These are phyloP conservation scores for Aspergillus aculeatinus DNA, from an alignment of 2,329 filamentous ascomycete species.

Conservation along the genomic window DNA sequence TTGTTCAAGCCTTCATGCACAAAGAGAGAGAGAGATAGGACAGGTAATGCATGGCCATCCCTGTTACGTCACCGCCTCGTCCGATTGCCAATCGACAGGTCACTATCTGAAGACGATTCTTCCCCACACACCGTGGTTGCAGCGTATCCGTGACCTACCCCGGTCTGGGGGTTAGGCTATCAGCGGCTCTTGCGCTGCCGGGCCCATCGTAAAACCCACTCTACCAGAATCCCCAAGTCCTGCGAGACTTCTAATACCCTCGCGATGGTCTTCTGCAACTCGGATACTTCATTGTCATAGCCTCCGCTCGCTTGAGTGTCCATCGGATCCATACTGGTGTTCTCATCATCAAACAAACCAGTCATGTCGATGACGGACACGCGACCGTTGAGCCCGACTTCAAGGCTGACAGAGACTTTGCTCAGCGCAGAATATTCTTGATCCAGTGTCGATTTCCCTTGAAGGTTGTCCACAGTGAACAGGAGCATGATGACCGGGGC, in stretches of 20 bases:
- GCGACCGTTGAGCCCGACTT: constrained; percentile 43
- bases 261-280: constrained; percentile 37
- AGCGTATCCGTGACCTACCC: neutral
- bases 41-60: neutral
- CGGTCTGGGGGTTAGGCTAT: neutral
- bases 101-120: constrained; percentile 2
- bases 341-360: constrained; percentile 31
- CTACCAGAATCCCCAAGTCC: constrained; percentile 45
- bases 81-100: neutral
- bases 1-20: constrained; percentile 1
- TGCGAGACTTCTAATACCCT: constrained; percentile 45
- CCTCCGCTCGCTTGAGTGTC: constrained; percentile 23
- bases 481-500: constrained; percentile 39
- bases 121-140: constrained; percentile 11
- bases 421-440: constrained; percentile 14
- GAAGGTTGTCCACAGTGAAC: constrained; percentile 28
- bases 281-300: constrained; percentile 18
- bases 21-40: neutral
- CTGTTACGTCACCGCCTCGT: constrained; percentile 1
- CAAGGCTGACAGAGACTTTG: constrained; percentile 37
- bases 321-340: constrained; percentile 12
- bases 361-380: constrained; percentile 40
- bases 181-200: constrained; percentile 28
- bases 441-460: constrained; percentile 6
- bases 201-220: constrained; percentile 43